phyloP scores from a whole-genome alignment of 129 eudicot genomes.

The Glebionis coronaria region DNA sequence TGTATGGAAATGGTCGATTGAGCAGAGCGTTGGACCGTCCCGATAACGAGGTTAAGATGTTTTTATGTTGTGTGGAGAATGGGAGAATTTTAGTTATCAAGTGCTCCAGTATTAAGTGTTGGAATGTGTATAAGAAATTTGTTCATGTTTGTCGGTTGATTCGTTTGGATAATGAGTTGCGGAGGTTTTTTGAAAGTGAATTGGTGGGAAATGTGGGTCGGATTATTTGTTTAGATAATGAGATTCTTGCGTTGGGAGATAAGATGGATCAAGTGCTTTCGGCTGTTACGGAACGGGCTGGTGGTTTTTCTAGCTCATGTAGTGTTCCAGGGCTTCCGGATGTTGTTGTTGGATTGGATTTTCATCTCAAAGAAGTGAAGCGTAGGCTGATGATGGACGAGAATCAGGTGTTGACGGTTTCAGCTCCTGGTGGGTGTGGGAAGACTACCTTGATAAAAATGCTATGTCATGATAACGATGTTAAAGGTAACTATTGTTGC shows the following conservation, averaged over 20 bases:
- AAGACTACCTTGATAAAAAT: conserved; percentile 44
- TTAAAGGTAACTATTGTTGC: conserved; percentile 22
- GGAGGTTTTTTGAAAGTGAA: conserved; percentile 16
- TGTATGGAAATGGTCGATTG: background rate
- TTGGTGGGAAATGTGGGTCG: conserved; percentile 6
- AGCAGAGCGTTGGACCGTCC: conserved; percentile 26
- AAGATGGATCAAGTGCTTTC: conserved; percentile 28
- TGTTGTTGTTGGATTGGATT: conserved; percentile 33
- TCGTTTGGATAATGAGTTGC: conserved; percentile 21
- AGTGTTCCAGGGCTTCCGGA: conserved; percentile 33
- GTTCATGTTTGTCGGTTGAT: conserved; percentile 9
- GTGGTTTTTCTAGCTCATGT: conserved; percentile 26
- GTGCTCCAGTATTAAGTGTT: conserved; percentile 28
- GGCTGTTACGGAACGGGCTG: conserved; percentile 6
- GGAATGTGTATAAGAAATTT: conserved; percentile 29
- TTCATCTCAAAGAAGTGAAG: conserved; percentile 33
- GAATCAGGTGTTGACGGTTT: conserved; percentile 28
- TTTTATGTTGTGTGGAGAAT: background rate
- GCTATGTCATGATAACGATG: conserved; percentile 46
- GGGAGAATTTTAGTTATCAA: conserved; percentile 17
- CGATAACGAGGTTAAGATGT: conserved; percentile 13
- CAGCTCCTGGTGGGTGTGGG: conserved; percentile 54
- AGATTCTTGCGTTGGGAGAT: background rate
- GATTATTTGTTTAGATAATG: conserved; percentile 8
- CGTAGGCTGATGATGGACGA: conserved; percentile 24